phyloP scores from a whole-genome alignment of 139 green algal genomes.

The Closterium sp. region DNA sequence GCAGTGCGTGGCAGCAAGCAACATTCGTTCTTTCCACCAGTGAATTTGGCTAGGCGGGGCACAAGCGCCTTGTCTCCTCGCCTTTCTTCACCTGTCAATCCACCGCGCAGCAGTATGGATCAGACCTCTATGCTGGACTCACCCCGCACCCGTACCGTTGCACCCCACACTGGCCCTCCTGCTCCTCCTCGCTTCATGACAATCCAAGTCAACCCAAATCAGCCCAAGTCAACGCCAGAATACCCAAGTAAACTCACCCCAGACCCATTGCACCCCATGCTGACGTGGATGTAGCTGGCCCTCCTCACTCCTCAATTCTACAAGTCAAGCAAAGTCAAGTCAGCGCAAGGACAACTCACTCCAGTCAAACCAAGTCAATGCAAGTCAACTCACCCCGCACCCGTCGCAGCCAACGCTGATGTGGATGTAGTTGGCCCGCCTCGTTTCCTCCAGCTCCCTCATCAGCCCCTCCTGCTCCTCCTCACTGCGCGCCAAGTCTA shows the following conservation, averaged over 20 bases:
- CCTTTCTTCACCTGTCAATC: too few species aligned
- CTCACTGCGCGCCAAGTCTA: neutral
- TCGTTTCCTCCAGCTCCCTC: neutral
- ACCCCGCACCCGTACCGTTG: too few species aligned
- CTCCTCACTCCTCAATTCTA: neutral
- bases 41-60: too few species aligned
- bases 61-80: too few species aligned
- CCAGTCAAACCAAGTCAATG: too few species aligned
- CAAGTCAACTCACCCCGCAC: slow-evolving; percentile 26
- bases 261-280: slow-evolving; percentile 24
- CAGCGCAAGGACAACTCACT: too few species aligned
- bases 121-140: too few species aligned
- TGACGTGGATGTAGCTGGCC: slow-evolving; percentile 12
- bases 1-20: too few species aligned
- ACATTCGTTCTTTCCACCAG: too few species aligned
- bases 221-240: neutral
- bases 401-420: slow-evolving; percentile 24
- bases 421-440: slow-evolving; percentile 13
- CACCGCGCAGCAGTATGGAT: too few species aligned
- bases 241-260: slow-evolving; percentile 25
- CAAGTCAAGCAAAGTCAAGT: neutral
- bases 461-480: neutral
- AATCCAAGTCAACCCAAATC: neutral
- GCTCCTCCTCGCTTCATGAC: too few species aligned
- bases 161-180: too few species aligned